Conservation (phyloP, 1,284 basidiomycete genomes). For the Sporisorium scitamineum region DNA sequence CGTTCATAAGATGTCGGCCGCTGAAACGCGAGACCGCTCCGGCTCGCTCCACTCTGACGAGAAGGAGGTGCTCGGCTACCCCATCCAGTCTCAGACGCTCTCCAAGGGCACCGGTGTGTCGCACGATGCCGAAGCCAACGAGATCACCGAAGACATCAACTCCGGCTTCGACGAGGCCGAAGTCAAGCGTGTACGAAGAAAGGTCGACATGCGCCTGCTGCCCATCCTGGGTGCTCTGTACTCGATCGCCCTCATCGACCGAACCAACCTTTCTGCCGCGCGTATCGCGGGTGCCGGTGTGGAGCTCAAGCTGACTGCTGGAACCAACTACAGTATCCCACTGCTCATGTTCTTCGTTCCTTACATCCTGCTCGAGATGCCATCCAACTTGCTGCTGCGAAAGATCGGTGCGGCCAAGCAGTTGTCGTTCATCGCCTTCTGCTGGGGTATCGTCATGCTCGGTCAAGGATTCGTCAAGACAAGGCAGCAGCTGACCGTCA, state of each 20-base stretch:
- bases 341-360: constrained; percentile 70
- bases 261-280: constrained; percentile 60
- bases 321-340: constrained; percentile 54
- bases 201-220: constrained; percentile 68
- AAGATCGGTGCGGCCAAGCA: constrained; percentile 70
- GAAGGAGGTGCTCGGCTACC: constrained; percentile 42
- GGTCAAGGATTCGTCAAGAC: constrained; percentile 57
- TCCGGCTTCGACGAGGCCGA: constrained; percentile 49
- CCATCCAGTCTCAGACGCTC: constrained; percentile 26
- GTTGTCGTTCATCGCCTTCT: constrained; percentile 64
- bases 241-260: constrained; percentile 68
- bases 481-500: constrained; percentile 66
- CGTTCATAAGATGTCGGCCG: constrained; percentile 19
- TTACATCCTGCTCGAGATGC: constrained; percentile 65
- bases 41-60: constrained; percentile 50
- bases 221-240: constrained; percentile 69
- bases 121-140: constrained; percentile 40
- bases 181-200: constrained; percentile 58
- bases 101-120: constrained; percentile 35
- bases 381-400: constrained; percentile 59
- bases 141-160: constrained; percentile 47
- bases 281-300: constrained; percentile 56
- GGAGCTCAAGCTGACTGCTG: constrained; percentile 60
- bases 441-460: constrained; percentile 71
- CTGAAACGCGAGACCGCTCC: constrained; percentile 35